These are phyloP conservation scores for Annulohypoxylon maeteangense DNA, from an alignment of 495 filamentous ascomycete species.

Conservation along the genomic window DNA sequence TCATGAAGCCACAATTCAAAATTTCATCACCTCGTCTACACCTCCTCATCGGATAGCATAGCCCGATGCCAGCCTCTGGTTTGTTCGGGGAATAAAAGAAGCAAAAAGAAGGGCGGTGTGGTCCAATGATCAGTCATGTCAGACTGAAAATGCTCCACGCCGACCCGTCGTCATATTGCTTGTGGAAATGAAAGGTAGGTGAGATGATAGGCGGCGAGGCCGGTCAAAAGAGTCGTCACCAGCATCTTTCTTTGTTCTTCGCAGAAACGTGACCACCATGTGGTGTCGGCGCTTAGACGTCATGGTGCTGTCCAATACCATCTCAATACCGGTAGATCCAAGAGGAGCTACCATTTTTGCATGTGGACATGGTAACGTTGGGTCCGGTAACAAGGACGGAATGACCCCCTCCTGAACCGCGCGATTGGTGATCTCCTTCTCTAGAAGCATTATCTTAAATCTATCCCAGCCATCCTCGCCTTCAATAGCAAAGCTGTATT, in stretches of 20 bases:
- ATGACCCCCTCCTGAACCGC: conserved; percentile 12
- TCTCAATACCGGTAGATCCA: conserved; percentile 6
- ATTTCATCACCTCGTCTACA: conserved; percentile 6
- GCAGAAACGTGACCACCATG: conserved; percentile 8
- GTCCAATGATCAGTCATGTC: conserved; percentile 2
- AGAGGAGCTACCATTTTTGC: neutral
- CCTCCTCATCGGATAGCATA: neutral
- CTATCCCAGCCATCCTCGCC: conserved; percentile 18
- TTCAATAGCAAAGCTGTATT: conserved; percentile 7
- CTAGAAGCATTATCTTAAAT: conserved; percentile 12
- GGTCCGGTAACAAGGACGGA: conserved; percentile 10
- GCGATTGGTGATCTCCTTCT: conserved; percentile 10
- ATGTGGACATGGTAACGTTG: conserved; percentile 1
- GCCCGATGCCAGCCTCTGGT: neutral
- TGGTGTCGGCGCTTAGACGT: conserved; percentile 7
- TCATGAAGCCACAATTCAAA: neutral
- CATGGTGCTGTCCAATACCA: conserved; percentile 7
- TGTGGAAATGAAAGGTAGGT: conserved; percentile 15
- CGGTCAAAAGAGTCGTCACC: neutral
- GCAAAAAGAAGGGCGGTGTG: conserved; percentile 11
- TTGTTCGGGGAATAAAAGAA: conserved; percentile 25
- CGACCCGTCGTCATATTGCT: neutral
- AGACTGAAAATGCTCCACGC: conserved; percentile 10
- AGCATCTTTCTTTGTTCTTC: neutral
- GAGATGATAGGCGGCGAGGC: neutral